phyloP scores from a whole-genome alignment of 495 filamentous ascomycete genomes.

The Talaromyces liani region DNA sequence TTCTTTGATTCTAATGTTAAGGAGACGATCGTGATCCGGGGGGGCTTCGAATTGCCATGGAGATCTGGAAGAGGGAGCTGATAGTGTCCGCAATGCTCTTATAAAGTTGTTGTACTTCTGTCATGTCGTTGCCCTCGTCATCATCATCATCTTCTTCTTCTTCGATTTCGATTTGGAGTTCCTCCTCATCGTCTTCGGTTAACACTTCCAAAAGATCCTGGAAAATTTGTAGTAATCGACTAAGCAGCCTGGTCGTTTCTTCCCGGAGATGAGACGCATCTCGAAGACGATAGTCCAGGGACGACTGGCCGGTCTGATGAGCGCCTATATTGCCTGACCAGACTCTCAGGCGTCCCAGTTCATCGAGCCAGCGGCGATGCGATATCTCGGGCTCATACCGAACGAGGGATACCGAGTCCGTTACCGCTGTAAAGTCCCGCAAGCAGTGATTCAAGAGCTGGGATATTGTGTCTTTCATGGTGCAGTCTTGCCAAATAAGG shows the following conservation, averaged over 20 bases:
- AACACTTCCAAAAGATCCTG: background rate
- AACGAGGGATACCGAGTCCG: too few species aligned
- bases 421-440: too few species aligned
- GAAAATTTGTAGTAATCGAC: background rate
- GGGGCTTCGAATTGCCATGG: background rate
- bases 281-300: constrained; percentile 36
- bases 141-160: too few species aligned
- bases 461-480: too few species aligned
- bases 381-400: too few species aligned
- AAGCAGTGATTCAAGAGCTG: too few species aligned
- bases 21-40: background rate
- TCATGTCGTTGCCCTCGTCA: background rate
- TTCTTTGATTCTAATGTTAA: background rate
- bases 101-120: background rate
- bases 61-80: background rate
- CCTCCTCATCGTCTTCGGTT: background rate
- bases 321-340: constrained; percentile 30
- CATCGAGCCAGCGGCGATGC: too few species aligned
- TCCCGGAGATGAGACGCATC: constrained; percentile 35
- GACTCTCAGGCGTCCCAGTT: too few species aligned
- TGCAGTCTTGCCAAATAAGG: too few species aligned
- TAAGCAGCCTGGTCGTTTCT: constrained; percentile 13
- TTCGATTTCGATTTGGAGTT: too few species aligned
- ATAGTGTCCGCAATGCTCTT: background rate
- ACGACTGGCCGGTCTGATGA: constrained; percentile 29